Evolutionary conservation across 1,284 basidiomycete species (phyloP), one percentile per base, ranked within the genome.

Genomic region (Puccinia coronata): DNA sequence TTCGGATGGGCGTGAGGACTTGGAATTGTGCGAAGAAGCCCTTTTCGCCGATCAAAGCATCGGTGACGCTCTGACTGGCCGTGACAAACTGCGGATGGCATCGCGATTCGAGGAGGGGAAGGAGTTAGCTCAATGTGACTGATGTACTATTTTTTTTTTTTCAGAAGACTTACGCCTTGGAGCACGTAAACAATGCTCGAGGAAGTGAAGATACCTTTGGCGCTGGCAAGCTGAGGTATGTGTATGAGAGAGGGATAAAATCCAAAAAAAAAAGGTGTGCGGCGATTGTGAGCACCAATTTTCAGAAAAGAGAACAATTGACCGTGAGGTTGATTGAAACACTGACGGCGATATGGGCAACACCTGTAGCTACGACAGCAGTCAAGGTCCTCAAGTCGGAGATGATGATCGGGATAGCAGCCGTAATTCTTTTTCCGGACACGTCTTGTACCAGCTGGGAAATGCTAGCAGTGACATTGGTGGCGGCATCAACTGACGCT

Each of bases 21-120:
- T 65, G 51, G 63, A 67, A 78, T 78, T 78, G 75, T 12, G 75
- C 75, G 53, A 78, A 78, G 49, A 78, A 78, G n/a, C 75, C 75
- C n/a, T 78, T 78, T 69, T 78, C 47, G 12, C 63, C 75, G 16
- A 69, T 51, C 2, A 78, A 43, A 49, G 61, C 63, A 2, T 65
- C 43, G 18, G 63, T 67, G 2, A 78, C 31, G 65, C 51, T 69
- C 31, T 78, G 63, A 39, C 75, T 23, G 23, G 65, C 65, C 6
- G 47, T 36, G 47, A 78, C 63, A n/a, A 78, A 78, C 63, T 78
- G 51, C n/a, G 51, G 31, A 25, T 8, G 6, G 9, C 9, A 28
- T 53, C 5, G 49, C 49, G 14, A n/a, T 14, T 16, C 1, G 12
- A 20, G 5, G 20, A 51, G 14, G 43, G 6, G 69, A 49, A 20